Evolutionary conservation across 1,284 basidiomycete species (phyloP), one percentile per base, ranked within the genome.

Genomic region (Sparassis latifolia): DNA sequence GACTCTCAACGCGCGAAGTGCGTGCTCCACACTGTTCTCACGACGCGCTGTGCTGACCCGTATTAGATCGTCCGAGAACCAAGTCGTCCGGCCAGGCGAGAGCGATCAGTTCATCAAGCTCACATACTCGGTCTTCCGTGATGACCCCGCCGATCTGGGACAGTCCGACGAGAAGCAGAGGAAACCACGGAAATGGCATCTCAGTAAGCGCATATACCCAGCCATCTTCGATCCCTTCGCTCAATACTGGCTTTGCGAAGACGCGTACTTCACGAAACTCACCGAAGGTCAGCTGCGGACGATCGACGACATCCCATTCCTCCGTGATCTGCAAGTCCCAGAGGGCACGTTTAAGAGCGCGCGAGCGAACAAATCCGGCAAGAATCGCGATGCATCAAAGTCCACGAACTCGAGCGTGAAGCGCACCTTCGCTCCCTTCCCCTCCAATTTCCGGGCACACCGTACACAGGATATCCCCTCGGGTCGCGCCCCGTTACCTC

Each of bases 31-130:
- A 20, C 20, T 42, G 40, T 43, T 42, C 35, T 44, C 33, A 37
- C 42, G 27, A 30, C 6, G 6, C 38, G 27, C 35, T 37, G 35
- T 6, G 12, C 35, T 37, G 35, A 44, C 44, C 33, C 10, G 33
- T 42, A 41, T 10, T 49, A 66, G 64, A 53, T 56, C 62, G 3
- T 58, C 62, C 44, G 64, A 66, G 52, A 63, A 66, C 55, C 61
- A 61, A 42, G 59, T 66, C 52, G 60, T 65, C 39, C 63, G 64
- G 73, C 38, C 62, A 2, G 74, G 78, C 48, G 79, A 80, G 53
- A 86, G 83, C 78, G 83, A 88, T 58, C 80, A 79, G 5, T 71
- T 86, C 40, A 82, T 89, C 54, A 89, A 89, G 65, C 86, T 88
- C 62, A 88, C 86, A 1, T 89, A 88, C 60, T 87, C 85, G 1